Evolutionary conservation across 2,329 filamentous ascomycete genomes (phyloP).

Genomic region (Emydomyces testavorans): DNA sequence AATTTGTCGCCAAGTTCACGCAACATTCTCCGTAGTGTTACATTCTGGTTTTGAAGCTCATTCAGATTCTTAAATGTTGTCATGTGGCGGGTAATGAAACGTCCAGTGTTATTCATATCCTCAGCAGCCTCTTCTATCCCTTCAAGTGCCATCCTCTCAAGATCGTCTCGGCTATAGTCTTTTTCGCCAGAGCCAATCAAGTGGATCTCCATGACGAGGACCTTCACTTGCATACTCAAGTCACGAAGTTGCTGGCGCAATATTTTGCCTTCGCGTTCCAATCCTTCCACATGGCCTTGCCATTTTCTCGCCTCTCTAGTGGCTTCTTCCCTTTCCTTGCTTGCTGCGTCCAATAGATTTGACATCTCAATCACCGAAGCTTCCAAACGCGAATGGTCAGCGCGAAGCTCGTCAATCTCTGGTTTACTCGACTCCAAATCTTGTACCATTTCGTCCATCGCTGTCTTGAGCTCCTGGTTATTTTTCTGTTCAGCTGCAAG

Average conservation of each 20-base stretch:
- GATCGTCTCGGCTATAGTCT: constrained; percentile 60
- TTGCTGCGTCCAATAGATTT: constrained; percentile 67
- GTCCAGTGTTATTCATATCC: constrained; percentile 72
- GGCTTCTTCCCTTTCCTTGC: constrained; percentile 65
- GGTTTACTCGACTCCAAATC: constrained; percentile 77
- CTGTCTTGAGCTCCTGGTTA: constrained; percentile 60
- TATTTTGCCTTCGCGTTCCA: constrained; percentile 58
- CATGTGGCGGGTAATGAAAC: constrained; percentile 80
- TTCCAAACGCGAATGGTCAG: constrained; percentile 68
- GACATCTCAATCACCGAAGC: constrained; percentile 75
- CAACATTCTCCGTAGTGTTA: constrained; percentile 68
- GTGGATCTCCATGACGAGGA: constrained; percentile 77
- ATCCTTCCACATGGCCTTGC: constrained; percentile 56
- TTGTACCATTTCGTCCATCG: constrained; percentile 75
- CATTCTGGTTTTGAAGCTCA: constrained; percentile 79
- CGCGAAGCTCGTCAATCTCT: constrained; percentile 73
- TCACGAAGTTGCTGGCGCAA: constrained; percentile 79
- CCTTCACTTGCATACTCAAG: constrained; percentile 77
- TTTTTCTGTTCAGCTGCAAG: constrained; percentile 63
- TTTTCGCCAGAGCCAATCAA: constrained; percentile 63
- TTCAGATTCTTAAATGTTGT: constrained; percentile 76
- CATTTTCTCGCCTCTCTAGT: constrained; percentile 68
- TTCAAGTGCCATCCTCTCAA: constrained; percentile 66
- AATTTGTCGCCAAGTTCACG: constrained; percentile 77
- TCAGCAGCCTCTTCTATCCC: constrained; percentile 61